Evolutionary conservation across 2,329 filamentous ascomycete genomes (phyloP).

Genomic region (Coniella lustricola): DNA sequence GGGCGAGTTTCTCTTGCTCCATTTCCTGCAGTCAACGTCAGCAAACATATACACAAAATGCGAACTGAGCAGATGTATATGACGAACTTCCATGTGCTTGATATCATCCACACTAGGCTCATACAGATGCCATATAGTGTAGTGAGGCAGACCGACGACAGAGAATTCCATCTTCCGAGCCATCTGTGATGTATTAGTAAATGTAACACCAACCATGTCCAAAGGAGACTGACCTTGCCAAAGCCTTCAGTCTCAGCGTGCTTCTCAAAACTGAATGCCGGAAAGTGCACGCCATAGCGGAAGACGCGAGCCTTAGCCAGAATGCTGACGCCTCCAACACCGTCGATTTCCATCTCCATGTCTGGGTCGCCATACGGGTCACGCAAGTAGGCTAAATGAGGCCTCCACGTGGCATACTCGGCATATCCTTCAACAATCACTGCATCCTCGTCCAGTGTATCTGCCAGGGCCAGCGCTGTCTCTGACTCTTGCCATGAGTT

Average conservation of each 20-base stretch:
- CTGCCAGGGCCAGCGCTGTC: slow-evolving; percentile 84
- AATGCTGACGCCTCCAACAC: slow-evolving; percentile 95
- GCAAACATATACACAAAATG: not conserved
- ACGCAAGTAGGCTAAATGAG: slow-evolving; percentile 90
- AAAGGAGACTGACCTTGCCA: slow-evolving; percentile 65
- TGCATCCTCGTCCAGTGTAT: slow-evolving; percentile 93
- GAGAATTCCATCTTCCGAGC: slow-evolving; percentile 93
- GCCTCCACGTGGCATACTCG: slow-evolving; percentile 97
- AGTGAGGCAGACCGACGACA: slow-evolving; percentile 91
- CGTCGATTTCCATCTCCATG: slow-evolving; percentile 99
- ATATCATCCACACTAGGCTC: slow-evolving; percentile 98
- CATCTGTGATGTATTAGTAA: slow-evolving; percentile 57
- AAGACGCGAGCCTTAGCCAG: slow-evolving; percentile 94
- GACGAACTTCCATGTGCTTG: slow-evolving; percentile 78
- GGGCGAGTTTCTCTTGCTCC: slow-evolving; percentile 76
- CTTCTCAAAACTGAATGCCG: slow-evolving; percentile 96
- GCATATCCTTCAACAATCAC: slow-evolving; percentile 99
- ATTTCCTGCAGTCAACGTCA: slow-evolving; percentile 58
- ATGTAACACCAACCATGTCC: not conserved
- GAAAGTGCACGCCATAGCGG: slow-evolving; percentile 91
- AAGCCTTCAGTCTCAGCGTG: slow-evolving; percentile 98
- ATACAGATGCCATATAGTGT: slow-evolving; percentile 99
- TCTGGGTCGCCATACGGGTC: slow-evolving; percentile 97
- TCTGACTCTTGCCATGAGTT: slow-evolving; percentile 99
- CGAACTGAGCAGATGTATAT: not conserved